These are phyloP conservation scores for Aspergillus neotritici DNA, from an alignment of 2,329 filamentous ascomycete species.

Conservation along the genomic window DNA sequence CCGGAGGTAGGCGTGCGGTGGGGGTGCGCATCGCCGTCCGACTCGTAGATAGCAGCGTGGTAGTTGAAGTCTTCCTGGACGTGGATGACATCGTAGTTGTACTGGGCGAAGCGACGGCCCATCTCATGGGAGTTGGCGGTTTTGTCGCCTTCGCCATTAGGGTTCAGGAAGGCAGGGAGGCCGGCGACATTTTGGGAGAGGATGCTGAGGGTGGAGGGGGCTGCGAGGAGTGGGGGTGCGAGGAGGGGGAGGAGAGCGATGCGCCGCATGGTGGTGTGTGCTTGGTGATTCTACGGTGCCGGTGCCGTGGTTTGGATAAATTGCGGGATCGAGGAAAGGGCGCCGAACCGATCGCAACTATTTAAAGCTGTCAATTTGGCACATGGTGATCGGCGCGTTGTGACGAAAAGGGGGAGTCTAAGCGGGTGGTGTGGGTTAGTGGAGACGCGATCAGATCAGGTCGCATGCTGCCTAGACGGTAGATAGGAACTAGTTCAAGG, in stretches of 20 bases:
- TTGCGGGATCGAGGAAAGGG: too few relatives aligned
- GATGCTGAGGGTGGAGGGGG: slow-evolving; percentile 43
- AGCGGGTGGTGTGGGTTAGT: too few relatives aligned
- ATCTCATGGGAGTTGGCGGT: slow-evolving; percentile 52
- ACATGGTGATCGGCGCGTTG: too few relatives aligned
- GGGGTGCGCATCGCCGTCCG: slow-evolving; percentile 36
- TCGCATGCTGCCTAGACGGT: too few relatives aligned
- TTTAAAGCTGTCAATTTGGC: too few relatives aligned
- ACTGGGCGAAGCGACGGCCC: slow-evolving; percentile 51
- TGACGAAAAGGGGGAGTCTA: too few relatives aligned
- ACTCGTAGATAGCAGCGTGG: slow-evolving; percentile 58
- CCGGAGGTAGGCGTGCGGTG: slow-evolving; percentile 60
- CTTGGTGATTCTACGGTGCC: too few relatives aligned
- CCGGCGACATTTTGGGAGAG: slow-evolving; percentile 58
- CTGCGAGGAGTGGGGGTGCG: slow-evolving; percentile 7
- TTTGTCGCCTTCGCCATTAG: slow-evolving; percentile 59
- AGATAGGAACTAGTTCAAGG: too few relatives aligned
- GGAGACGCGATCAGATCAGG: too few relatives aligned
- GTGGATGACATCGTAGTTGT: slow-evolving; percentile 58
- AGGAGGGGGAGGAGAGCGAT: neutral
- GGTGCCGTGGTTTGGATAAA: neutral
- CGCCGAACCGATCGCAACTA: too few relatives aligned
- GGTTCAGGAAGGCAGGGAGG: slow-evolving; percentile 49
- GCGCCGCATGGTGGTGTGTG: neutral
- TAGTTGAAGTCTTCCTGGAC: slow-evolving; percentile 67